Percentiles rank a stretch among this genome's conserved stretches.
Evolutionary conservation across 495 filamentous ascomycete species (phyloP).

Genomic region (Neurospora sp.): DNA sequence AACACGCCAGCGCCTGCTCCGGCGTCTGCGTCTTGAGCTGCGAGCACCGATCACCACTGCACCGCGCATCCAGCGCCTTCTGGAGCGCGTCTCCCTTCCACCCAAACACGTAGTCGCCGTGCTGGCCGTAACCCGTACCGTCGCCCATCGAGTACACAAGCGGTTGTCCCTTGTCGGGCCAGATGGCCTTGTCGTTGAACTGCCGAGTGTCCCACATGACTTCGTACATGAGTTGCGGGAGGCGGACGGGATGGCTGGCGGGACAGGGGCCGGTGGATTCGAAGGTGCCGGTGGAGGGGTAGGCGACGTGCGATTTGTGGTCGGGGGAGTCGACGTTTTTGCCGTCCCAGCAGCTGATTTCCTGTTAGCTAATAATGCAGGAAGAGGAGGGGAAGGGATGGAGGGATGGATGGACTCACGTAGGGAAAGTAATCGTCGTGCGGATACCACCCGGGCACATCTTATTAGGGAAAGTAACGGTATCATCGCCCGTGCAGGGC

Average conservation of each 20-base stretch:
- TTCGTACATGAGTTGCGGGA: conserved; percentile 43
- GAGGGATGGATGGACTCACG: no score
- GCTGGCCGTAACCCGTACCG: conserved; percentile 32
- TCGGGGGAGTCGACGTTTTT: conserved; percentile 42
- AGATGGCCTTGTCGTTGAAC: conserved; percentile 33
- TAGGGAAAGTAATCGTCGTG: conserved; percentile 39
- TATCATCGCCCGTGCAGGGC: conserved; percentile 41
- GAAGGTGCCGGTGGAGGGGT: conserved; percentile 30
- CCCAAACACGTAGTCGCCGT: conserved; percentile 44
- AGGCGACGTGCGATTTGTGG: conserved; percentile 42
- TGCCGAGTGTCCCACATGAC: conserved; percentile 36
- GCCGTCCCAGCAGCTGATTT: conserved; percentile 41
- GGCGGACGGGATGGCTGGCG: conserved; percentile 31
- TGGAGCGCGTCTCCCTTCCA: conserved; percentile 41
- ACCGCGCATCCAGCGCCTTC: conserved; percentile 38
- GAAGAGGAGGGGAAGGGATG: no score
- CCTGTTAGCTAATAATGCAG: not conserved
- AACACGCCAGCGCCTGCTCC: conserved; percentile 23
- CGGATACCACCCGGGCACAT: conserved; percentile 38
- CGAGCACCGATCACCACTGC: conserved; percentile 30
- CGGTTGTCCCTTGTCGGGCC: conserved; percentile 35
- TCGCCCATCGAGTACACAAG: conserved; percentile 42
- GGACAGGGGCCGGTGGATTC: conserved; percentile 32
- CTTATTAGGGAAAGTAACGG: conserved; percentile 29
- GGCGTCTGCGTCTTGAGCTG: conserved; percentile 22